Evolutionary conservation across 2,329 filamentous ascomycete genomes (phyloP), one percentile per base, ranked within the genome.

Genomic region (Fusarium fracticaudum): DNA sequence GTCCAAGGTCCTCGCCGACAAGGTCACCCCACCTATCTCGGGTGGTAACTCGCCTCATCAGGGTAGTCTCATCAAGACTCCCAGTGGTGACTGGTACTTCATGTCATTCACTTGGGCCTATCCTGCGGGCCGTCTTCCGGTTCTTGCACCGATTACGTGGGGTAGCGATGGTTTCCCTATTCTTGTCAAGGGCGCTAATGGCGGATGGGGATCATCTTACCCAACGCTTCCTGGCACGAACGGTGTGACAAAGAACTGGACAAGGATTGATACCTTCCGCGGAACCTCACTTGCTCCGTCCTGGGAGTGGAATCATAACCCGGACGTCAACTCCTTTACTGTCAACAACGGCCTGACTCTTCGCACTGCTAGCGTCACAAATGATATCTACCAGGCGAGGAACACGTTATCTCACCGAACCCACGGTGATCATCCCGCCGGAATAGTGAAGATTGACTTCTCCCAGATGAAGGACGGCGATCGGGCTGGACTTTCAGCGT

Each of bases 301-400:
- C 5, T 91, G 87, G 87, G 89, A 91, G 77, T 91, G 89, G 88
- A 91, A 91, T 75, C 89, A 91, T 72, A 90, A 91, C 77, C 89
- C 89, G 0, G 87, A 91, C 63, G 82, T 79, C 2, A 80, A 78
- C 15, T 86, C 84, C 14, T 91, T 80, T 74, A 77, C 75, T 4
- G 81, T 89, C 17, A 78, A 81, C 45, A 80, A 84, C 37, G 85
- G 86, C 5, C 74, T 91, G 6, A 83, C 81, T 0, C 81, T 91
- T 3, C 80, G 78, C 35, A 86, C 88, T 5, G 86, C 86, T 3
- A 87, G 85, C 0, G 83, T 89, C 2, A 91, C 88, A 0, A 78
- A 81, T 20, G 88, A 90, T 72, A 76, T 90, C 5, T 87, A 83
- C 63, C 72, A 75, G 1, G 85, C 86, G 9, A 79, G 85, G 17